Conservation (phyloP, 768 basidiomycete species). For the Boletus reticulatus region DNA sequence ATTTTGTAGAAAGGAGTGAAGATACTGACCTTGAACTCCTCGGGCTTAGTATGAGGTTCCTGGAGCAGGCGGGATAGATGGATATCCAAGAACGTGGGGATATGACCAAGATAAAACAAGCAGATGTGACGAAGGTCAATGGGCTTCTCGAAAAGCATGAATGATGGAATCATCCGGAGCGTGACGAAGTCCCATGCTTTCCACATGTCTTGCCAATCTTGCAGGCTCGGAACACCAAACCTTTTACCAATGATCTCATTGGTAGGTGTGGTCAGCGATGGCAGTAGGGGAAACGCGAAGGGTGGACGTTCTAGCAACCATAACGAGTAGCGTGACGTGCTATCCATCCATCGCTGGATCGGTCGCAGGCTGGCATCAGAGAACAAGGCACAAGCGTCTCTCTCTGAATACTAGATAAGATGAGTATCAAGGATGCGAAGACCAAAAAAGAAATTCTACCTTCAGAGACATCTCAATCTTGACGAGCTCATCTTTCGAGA, state of each 20-base stretch:
- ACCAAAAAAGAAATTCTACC: slow-evolving; percentile 41
- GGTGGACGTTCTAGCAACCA: slow-evolving; percentile 90
- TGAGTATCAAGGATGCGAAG: neutral
- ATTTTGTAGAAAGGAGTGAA: neutral
- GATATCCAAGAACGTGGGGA: slow-evolving; percentile 90
- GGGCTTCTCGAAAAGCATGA: slow-evolving; percentile 86
- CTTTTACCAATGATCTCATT: slow-evolving; percentile 22
- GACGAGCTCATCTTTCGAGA: slow-evolving; percentile 72
- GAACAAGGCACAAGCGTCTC: slow-evolving; percentile 70
- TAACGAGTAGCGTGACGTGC: slow-evolving; percentile 67
- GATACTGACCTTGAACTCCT: slow-evolving; percentile 62
- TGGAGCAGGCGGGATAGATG: slow-evolving; percentile 73
- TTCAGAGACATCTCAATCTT: slow-evolving; percentile 89
- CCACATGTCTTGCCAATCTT: slow-evolving; percentile 87
- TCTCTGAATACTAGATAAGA: slow-evolving; percentile 66
- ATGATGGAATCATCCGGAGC: slow-evolving; percentile 78
- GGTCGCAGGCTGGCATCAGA: slow-evolving; percentile 73
- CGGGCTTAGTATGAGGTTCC: slow-evolving; percentile 82
- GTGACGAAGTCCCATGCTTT: slow-evolving; percentile 86
- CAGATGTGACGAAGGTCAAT: slow-evolving; percentile 95
- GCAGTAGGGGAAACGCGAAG: slow-evolving; percentile 69
- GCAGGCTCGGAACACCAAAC: slow-evolving; percentile 67
- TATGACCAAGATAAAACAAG: slow-evolving; percentile 95
- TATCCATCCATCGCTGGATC: slow-evolving; percentile 83
- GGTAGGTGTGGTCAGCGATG: slow-evolving; percentile 32